Base-by-base conservation (phyloP, 2,329 filamentous ascomycete species). In the Trichoderma sp. region DNA sequence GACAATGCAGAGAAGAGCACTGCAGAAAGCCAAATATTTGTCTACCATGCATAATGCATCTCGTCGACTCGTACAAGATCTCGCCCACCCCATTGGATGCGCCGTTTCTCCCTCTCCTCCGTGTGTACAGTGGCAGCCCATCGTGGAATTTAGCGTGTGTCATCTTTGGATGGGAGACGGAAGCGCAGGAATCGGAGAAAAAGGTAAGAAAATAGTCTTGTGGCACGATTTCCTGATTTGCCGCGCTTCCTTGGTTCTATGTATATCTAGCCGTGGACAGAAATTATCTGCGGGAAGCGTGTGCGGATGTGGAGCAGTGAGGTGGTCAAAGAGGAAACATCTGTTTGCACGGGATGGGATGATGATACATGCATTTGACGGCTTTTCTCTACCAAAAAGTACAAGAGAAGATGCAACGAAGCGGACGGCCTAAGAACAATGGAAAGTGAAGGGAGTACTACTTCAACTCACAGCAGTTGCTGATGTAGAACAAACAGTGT, bases 271-370 rank as follows among this genome's bases (percentile, higher is more conserved):
- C 10, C 25, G 27, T 7, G 27, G 27, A 22, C 5, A 5, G 29
- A 19, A 12, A 54, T 54, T 9, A 45, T n/a, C 9, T 10, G n/a
- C 34, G 63, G 22, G 35, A 32, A 29, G 13, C 15, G 7, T 9
- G 13, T 22, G 37, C 27, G 52, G 61, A 34, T 48, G 19, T 35
- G 35, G 52, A 57, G 56, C 63, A 52, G 50, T 37, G 39, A 58
- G 15, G 34, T 48, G n/a, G 32, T 27, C 27, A 27, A 27, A 35
- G 32, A 25, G 15, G 50, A 50, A 19, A n/a, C 9, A 34, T 19
- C 50, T 54, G 61, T 56, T 64, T 64, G 50, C 61, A 35, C 61
- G 48, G 61, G 48, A 64, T 29, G 34, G 15, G 6, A 7, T 53
- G 29, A 27, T 52, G 42, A n/a, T 37, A n/a, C n/a, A n/a, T n/a